Evolutionary conservation across 2,329 filamentous ascomycete species (phyloP), one percentile per base, ranked within the genome.

Genomic region (Volutella citrinella): DNA sequence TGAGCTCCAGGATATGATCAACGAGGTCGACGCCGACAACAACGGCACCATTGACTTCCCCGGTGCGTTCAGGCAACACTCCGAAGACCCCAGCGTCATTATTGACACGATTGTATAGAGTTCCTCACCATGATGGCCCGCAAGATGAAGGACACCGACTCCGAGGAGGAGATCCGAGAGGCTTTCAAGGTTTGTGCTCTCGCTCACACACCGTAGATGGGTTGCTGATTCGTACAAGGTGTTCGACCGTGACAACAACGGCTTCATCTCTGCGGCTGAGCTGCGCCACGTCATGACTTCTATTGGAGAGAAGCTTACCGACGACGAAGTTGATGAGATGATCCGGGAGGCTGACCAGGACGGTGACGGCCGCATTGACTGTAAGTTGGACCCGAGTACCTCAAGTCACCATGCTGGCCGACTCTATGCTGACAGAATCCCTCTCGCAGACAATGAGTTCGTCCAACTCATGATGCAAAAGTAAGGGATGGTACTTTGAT

Each of bases 391-490:
- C 27, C 13, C 19, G 11, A 19, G 20, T 9, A 22, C 9, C n/a
- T n/a, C n/a, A n/a, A n/a, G n/a, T n/a, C n/a, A n/a, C n/a, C n/a
- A n/a, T n/a, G n/a, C n/a, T n/a, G n/a, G n/a, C n/a, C n/a, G n/a
- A n/a, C n/a, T n/a, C n/a, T 22, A 12, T 22, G 12, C 20, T 22
- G 20, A 22, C 20, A 22, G 20, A 19, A 57, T 42, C 18, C 23
- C 23, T 12, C 15, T 24, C 12, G 28, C 54, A 91, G 86, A 91
- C 71, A 91, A 91, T 73, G 87, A 93, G 68, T 93, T 93, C 60
- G 87, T 93, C 54, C 87, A 93, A 71, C 82, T 93, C 61, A 93
- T 93, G 87, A 91, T 93, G 87, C 87, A 93, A 77, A 91, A 91
- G 76, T 91, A 87, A 38, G 29, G 38, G 35, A 43, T 36, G 43